Conservation (phyloP, 2,329 filamentous ascomycete species). For the Tolypocladium inflatum region DNA sequence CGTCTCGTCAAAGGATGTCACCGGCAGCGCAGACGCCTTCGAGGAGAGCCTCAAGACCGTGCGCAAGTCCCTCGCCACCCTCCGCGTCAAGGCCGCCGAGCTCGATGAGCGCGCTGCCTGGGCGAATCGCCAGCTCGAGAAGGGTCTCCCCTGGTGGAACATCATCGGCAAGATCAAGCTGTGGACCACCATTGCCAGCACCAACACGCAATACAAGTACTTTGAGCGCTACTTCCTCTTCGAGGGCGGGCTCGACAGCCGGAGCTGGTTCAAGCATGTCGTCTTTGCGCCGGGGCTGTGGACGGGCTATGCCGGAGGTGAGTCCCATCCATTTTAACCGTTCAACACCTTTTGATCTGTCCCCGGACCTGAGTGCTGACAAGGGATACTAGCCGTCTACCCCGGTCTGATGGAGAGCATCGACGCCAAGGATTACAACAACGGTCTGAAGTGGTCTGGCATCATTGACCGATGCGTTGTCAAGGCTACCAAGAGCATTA, state of each 20-base stretch:
- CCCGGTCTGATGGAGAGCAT: slow-evolving; percentile 55
- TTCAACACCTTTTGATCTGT: not conserved
- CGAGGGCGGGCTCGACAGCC: slow-evolving; percentile 63
- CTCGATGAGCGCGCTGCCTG: slow-evolving; percentile 36
- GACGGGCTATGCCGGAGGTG: slow-evolving; percentile 80
- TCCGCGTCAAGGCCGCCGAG: slow-evolving; percentile 29
- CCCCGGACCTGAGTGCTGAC: not conserved
- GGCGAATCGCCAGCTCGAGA: slow-evolving; percentile 30
- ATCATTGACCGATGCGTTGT: slow-evolving; percentile 46
- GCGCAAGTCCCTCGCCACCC: slow-evolving; percentile 24
- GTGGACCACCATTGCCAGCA: slow-evolving; percentile 50
- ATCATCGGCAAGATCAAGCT: slow-evolving; percentile 59
- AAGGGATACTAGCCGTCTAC: slow-evolving; percentile 39
- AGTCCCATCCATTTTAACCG: slow-evolving; percentile 17
- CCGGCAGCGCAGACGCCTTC: slow-evolving; percentile 29
- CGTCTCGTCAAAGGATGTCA: slow-evolving; percentile 10
- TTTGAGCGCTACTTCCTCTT: slow-evolving; percentile 77
- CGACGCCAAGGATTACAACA: slow-evolving; percentile 46
- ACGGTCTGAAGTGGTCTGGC: slow-evolving; percentile 47
- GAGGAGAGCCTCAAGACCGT: slow-evolving; percentile 27
- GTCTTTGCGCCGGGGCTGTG: slow-evolving; percentile 86
- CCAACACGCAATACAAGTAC: slow-evolving; percentile 76
- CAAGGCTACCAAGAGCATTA: slow-evolving; percentile 32
- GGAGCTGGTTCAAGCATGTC: slow-evolving; percentile 89
- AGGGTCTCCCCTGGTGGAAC: slow-evolving; percentile 69